These are phyloP conservation scores for Naegleria gruberi DNA, from an alignment of 208 protist species.

Conservation along the genomic window DNA sequence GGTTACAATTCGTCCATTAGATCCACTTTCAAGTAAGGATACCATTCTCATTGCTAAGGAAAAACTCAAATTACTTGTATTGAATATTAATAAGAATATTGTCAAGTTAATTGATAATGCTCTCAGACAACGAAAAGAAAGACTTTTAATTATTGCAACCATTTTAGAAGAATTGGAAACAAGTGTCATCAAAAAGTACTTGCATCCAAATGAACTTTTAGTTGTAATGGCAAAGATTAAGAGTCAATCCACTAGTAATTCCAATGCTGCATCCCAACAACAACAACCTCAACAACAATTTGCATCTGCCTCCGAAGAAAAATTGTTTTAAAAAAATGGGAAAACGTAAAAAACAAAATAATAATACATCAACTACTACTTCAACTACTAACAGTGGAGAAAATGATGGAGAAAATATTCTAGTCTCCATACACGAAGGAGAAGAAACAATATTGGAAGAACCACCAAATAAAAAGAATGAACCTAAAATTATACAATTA, in stretches of 20 bases:
- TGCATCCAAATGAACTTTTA: not conserved
- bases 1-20: too few relatives aligned
- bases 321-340: too few relatives aligned
- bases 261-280: too few relatives aligned
- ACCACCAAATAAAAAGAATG: not conserved
- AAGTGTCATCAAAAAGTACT: not conserved
- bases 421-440: too few relatives aligned
- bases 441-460: not conserved
- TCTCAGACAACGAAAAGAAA: conserved; percentile 15
- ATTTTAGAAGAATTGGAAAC: conserved; percentile 7
- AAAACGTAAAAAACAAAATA: too few relatives aligned
- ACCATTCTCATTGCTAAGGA: not conserved
- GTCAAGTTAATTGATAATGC: conserved; percentile 12
- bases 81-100: not conserved
- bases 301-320: too few relatives aligned
- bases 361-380: too few relatives aligned
- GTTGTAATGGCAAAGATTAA: not conserved
- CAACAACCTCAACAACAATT: not conserved
- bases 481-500: not conserved
- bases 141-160: not conserved
- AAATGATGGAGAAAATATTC: too few relatives aligned
- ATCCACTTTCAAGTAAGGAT: not conserved
- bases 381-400: too few relatives aligned
- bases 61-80: not conserved
- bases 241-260: too few relatives aligned